Base-by-base conservation (phyloP, 225 moss, liverwort and hornwort genomes). In the Polytrichum formosum region DNA sequence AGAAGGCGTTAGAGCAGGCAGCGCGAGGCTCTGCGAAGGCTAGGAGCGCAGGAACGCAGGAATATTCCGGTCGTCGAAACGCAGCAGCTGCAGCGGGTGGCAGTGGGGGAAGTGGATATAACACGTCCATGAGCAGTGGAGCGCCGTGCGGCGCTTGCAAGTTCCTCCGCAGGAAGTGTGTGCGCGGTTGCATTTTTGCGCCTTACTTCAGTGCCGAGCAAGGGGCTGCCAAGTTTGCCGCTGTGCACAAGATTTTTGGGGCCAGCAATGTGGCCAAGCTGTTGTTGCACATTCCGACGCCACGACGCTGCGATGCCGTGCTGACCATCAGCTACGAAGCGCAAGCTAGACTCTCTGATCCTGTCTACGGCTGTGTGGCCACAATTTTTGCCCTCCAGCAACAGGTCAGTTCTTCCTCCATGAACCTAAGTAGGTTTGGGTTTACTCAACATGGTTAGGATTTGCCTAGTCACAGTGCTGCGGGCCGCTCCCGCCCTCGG, bases 121-220 rank as follows among this genome's bases (percentile, higher is more conserved):
- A 67, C 74, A 64, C 81, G 56, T 86, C 86, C 72, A 97, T 97
- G 96, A 97, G 93, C 83, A 91, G 85, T 73, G 96, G 96, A 78
- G 96, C 96, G 62, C 96, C 96, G 0, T 97, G 96, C 77, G 96
- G 96, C 65, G 96, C 96, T 13, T 97, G 96, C 94, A 97, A 97
- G 84, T 97, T 97, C 66, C 76, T 97, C 55, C 84, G 96, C 64
- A 80, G 96, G 56, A 97, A 97, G 84, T 97, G 97, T 54, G 97
- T 97, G 55, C 83, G 97, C 1, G 92, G 92, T 16, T 97, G 97
- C 67, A 92, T 97, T 66, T 97, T 97, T 62, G 94, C 97, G 22
- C 97, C 97, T 1, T 92, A 97, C 79, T 97, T 97, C 72, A 78
- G 97, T 28, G 93, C 97, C 7, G 97, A 97, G 83, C 97, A 97